phyloP scores from a whole-genome alignment of 176 grass and related monocot genomes.

The Aegilops longissima region DNA sequence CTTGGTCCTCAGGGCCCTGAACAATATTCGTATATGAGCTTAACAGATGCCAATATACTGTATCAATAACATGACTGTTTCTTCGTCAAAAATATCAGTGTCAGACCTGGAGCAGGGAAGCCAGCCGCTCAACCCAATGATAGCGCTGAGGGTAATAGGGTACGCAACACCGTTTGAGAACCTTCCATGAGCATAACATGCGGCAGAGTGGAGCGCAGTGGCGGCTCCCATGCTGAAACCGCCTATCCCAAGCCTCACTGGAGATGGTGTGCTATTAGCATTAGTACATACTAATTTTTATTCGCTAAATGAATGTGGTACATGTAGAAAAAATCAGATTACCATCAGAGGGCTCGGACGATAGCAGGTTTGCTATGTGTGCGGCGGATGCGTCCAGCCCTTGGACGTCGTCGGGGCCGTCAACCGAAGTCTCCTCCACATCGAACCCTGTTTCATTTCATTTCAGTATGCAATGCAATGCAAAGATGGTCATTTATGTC shows the following conservation, averaged over 20 bases:
- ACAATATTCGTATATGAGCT: not conserved
- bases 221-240: slow-evolving; percentile 94
- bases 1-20: slow-evolving; percentile 75
- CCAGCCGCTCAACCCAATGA: slow-evolving; percentile 87
- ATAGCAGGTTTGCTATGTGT: slow-evolving; percentile 82
- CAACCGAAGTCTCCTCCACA: slow-evolving; percentile 71
- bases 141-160: slow-evolving; percentile 62
- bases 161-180: slow-evolving; percentile 61
- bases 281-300: not conserved
- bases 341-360: slow-evolving; percentile 87
- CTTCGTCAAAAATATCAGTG: not conserved
- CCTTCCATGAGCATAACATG: slow-evolving; percentile 77
- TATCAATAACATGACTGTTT: not conserved
- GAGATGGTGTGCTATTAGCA: not conserved
- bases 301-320: slow-evolving; percentile 36
- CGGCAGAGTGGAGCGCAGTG: slow-evolving; percentile 69
- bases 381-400: slow-evolving; percentile 78
- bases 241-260: slow-evolving; percentile 93
- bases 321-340: slow-evolving; percentile 7
- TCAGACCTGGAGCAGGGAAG: slow-evolving; percentile 87
- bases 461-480: not conserved
- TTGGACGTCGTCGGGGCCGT: slow-evolving; percentile 77
- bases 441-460: slow-evolving; percentile 72
- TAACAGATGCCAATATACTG: not conserved
- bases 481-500: not conserved